Percentiles rank a stretch among this genome's conserved stretches.
Conservation (phyloP, 2,329 filamentous ascomycete species). For the Ceratocystis cacaofunesta region DNA sequence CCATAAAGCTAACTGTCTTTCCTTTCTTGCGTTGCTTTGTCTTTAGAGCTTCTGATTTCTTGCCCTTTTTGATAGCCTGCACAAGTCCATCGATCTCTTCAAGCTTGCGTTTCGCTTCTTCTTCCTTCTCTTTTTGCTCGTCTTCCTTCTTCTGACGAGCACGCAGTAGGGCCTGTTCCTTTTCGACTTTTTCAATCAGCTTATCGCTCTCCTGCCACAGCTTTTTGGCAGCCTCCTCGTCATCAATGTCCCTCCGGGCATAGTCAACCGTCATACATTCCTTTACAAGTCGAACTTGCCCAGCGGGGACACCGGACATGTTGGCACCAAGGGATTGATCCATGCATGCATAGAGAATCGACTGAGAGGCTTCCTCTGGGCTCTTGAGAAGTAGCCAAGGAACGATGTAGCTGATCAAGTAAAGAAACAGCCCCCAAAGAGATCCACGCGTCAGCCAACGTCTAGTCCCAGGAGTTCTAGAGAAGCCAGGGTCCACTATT, state of each 20-base stretch:
- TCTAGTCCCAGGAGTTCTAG: slow-evolving; percentile 73
- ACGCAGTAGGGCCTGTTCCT: slow-evolving; percentile 51
- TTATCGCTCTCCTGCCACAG: slow-evolving; percentile 83
- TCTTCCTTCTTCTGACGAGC: slow-evolving; percentile 27
- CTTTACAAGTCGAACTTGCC: slow-evolving; percentile 59
- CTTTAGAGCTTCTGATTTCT: slow-evolving; percentile 23
- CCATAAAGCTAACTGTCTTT: slow-evolving; percentile 19
- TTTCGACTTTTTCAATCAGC: slow-evolving; percentile 69
- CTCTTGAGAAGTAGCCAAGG: slow-evolving; percentile 86
- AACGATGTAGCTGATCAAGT: slow-evolving; percentile 61
- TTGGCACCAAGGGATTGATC: slow-evolving; percentile 43
- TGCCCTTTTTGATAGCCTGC: slow-evolving; percentile 26
- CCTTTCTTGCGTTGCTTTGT: slow-evolving; percentile 22
- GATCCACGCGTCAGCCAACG: slow-evolving; percentile 78
- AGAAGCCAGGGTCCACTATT: slow-evolving; percentile 73
- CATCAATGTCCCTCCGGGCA: slow-evolving; percentile 56
- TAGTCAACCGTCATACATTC: slow-evolving; percentile 70
- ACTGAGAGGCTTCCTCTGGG: slow-evolving; percentile 69
- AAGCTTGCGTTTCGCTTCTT: slow-evolving; percentile 23
- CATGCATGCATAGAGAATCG: slow-evolving; percentile 73
- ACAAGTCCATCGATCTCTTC: slow-evolving; percentile 27
- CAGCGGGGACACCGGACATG: slow-evolving; percentile 38
- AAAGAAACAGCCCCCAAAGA: slow-evolving; percentile 61
- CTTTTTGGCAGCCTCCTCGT: slow-evolving; percentile 66
- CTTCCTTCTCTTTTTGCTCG: slow-evolving; percentile 24